Percentiles rank a stretch among this genome's conserved stretches.
Conservation (phyloP, 1,139 yeast species). For the Blastobotrys persicus region DNA sequence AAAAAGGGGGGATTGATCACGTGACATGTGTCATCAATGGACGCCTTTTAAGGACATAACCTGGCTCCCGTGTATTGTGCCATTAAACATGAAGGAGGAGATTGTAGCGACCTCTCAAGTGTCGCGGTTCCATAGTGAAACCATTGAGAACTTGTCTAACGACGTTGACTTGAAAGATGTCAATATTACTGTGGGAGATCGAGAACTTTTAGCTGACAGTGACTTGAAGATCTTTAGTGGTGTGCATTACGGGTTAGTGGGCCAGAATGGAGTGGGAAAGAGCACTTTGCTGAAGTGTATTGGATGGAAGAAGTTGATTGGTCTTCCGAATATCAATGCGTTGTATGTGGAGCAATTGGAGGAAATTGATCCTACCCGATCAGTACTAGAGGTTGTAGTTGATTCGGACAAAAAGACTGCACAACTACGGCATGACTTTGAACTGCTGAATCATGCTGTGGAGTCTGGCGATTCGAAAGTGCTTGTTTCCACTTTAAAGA, state of each 20-base stretch:
- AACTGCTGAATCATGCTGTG: constrained; percentile 3
- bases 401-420: constrained; percentile 8
- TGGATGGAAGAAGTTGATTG: constrained; percentile 10
- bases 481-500: constrained; percentile 1
- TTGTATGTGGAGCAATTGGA: constrained; percentile 17
- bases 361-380: background rate
- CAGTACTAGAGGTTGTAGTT: constrained; percentile 8
- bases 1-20: too few relatives aligned
- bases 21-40: background rate
- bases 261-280: constrained; percentile 98
- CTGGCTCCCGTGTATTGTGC: background rate
- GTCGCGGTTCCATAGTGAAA: constrained; percentile 16
- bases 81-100: background rate
- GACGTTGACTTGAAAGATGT: constrained; percentile 15
- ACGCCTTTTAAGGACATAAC: background rate
- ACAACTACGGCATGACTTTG: background rate
- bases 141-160: constrained; percentile 12
- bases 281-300: constrained; percentile 77
- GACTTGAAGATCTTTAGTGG: constrained; percentile 11
- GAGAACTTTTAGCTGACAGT: constrained; percentile 9
- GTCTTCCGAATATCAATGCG: constrained; percentile 14
- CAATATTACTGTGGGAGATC: constrained; percentile 11
- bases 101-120: constrained; percentile 14
- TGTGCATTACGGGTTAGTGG: constrained; percentile 71
- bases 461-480: background rate